Evolutionary conservation across 2,329 filamentous ascomycete species (phyloP), one percentile per base, ranked within the genome.

Genomic region (Escovopsis weberi): DNA sequence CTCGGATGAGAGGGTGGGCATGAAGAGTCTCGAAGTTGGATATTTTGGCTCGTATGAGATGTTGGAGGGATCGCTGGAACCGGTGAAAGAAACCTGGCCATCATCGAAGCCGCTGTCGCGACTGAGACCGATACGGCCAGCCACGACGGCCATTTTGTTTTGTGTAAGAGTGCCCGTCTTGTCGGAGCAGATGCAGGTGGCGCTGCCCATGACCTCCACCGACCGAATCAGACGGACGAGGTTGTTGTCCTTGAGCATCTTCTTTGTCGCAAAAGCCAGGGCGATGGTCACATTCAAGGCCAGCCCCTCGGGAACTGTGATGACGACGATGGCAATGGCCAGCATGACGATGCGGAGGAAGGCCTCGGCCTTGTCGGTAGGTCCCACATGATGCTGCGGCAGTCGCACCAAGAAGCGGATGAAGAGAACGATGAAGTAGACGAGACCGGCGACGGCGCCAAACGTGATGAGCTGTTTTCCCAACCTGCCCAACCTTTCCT

Each of bases 401-500:
- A 65, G 45, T 9, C 52, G 52, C 10, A 56, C 48, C 23, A 72
- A 47, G 45, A 55, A 67, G 4, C 58, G 61, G 38, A 67, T 60
- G 28, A 66, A 61, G 3, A 66, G 53, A 26, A 66, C 52, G 9
- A 65, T 44, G 44, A 67, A 66, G 51, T 67, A 66, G 33, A 67
- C 50, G 19, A 58, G 48, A 32, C 64, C 65, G n/a, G 59, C 67
- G 35, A 61, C 48, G 18, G 53, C 53, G 8, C 65, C 64, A 43
- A 66, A 60, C 2, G 61, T 58, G 23, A 65, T 66, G 44, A 89
- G 86, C 53, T 86, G 82, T 52, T 85, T 83, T 6, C 84, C 85
- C 15, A 89, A 67, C 4, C 78, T 69, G 50, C 87, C 86, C 45
- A 89, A 66, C 59, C 87, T 88, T 3, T 74, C 78, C 58, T 89